Evolutionary conservation across 768 basidiomycete genomes (phyloP).

Genomic region (Hericium coralloides): DNA sequence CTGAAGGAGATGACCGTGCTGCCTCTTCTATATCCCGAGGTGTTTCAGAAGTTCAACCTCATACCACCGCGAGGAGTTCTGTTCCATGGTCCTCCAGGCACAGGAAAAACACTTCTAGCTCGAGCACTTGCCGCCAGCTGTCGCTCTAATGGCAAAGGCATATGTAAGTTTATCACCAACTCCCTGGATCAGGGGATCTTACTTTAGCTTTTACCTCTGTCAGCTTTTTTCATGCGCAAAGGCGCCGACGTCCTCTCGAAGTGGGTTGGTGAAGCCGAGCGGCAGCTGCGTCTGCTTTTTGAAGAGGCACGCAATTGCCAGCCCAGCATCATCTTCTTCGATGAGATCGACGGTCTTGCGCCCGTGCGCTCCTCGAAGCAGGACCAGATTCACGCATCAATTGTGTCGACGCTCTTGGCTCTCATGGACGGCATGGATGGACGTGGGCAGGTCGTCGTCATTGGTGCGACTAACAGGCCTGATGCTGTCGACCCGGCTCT

Average conservation of each 20-base stretch:
- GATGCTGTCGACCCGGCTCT: conserved; percentile 98
- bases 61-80: conserved; percentile 95
- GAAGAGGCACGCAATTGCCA: conserved; percentile 91
- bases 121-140: conserved; percentile 91
- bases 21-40: conserved; percentile 91
- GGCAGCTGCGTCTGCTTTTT: conserved; percentile 89
- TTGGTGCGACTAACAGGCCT: conserved; percentile 95
- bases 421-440: conserved; percentile 99
- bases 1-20: conserved; percentile 98
- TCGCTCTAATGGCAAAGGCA: conserved; percentile 75
- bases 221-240: conserved; percentile 99
- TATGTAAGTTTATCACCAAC: conserved; percentile 50
- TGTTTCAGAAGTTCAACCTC: conserved; percentile 88
- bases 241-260: conserved; percentile 97
- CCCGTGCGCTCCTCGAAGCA: conserved; percentile 98
- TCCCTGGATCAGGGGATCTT: neutral
- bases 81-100: conserved; percentile 98
- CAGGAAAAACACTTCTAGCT: conserved; percentile 91
- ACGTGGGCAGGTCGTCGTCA: conserved; percentile 92
- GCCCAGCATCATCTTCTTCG: conserved; percentile 98
- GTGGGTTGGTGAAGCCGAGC: conserved; percentile 99
- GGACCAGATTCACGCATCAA: conserved; percentile 97
- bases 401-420: conserved; percentile 91
- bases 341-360: conserved; percentile 97
- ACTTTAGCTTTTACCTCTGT: neutral